Evolutionary conservation across 2,329 filamentous ascomycete genomes (phyloP).

Genomic region (Aspergillus sp.): DNA sequence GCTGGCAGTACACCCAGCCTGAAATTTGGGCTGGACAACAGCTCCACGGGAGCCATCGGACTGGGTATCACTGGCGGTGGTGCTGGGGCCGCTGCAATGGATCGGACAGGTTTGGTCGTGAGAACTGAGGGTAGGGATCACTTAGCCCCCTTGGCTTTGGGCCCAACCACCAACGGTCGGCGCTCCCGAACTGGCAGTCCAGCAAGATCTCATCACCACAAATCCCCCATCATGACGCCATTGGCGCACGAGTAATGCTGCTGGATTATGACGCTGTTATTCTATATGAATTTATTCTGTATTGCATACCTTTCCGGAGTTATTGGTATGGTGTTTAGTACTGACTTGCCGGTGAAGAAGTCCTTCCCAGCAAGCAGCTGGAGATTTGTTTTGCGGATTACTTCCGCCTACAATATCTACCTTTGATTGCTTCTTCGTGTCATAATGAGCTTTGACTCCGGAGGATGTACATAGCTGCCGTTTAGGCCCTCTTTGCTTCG

Average conservation of each 20-base stretch:
- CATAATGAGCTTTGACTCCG: background rate
- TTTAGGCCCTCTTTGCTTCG: background rate
- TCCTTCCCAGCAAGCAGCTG: background rate
- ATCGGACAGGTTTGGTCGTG: constrained; percentile 68
- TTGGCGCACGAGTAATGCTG: constrained; percentile 28
- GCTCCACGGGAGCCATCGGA: constrained; percentile 34
- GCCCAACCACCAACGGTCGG: constrained; percentile 45
- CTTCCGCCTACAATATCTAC: background rate
- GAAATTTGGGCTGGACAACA: constrained; percentile 37
- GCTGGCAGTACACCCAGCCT: constrained; percentile 25
- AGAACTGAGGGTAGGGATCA: constrained; percentile 84
- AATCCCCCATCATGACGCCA: constrained; percentile 32
- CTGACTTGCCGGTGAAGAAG: background rate
- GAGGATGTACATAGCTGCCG: background rate
- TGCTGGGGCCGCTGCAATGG: constrained; percentile 41
- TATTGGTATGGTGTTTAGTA: constrained; percentile 5
- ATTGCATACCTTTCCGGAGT: constrained; percentile 22
- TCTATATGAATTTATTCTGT: constrained; percentile 10
- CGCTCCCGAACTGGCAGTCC: constrained; percentile 43
- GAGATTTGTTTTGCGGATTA: background rate
- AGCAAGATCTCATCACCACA: constrained; percentile 38
- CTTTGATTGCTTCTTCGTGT: background rate
- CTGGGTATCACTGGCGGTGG: constrained; percentile 28
- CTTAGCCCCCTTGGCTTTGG: constrained; percentile 52
- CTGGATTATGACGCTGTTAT: constrained; percentile 12